Evolutionary conservation across 768 basidiomycete genomes (phyloP).

Genomic region (Calocybe cyanea): DNA sequence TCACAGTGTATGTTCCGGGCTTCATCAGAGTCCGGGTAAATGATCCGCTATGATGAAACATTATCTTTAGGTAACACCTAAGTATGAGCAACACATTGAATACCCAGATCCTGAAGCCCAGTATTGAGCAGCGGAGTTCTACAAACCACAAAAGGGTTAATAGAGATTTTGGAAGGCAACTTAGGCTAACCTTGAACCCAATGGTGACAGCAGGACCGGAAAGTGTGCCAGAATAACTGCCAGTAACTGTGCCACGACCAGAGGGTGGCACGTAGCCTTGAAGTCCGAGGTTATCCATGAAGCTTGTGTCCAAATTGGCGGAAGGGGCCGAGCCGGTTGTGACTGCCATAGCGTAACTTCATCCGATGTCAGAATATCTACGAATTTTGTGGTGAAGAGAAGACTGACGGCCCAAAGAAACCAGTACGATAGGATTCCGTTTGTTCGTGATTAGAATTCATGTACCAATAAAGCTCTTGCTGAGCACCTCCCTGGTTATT

Average conservation of each 20-base stretch:
- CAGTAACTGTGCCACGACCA: slow-evolving; percentile 41
- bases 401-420: slow-evolving; percentile 43
- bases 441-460: slow-evolving; percentile 46
- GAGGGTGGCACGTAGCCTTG: slow-evolving; percentile 41
- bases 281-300: slow-evolving; percentile 39
- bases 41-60: slow-evolving; percentile 25
- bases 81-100: slow-evolving; percentile 2
- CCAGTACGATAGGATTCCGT: slow-evolving; percentile 42
- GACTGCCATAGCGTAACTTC: slow-evolving; percentile 39
- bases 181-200: slow-evolving; percentile 33
- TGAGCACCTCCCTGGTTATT: slow-evolving; percentile 43
- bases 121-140: slow-evolving; percentile 45
- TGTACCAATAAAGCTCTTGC: slow-evolving; percentile 47
- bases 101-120: slow-evolving; percentile 40
- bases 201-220: slow-evolving; percentile 36
- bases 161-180: neutral
- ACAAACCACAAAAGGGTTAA: neutral
- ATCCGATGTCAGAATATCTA: neutral
- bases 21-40: slow-evolving; percentile 44
- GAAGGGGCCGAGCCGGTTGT: slow-evolving; percentile 41
- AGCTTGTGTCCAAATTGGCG: slow-evolving; percentile 36
- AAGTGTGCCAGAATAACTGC: slow-evolving; percentile 39
- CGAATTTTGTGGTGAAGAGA: neutral
- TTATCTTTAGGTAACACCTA: neutral
- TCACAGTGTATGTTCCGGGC: slow-evolving; percentile 44